Evolutionary conservation across 495 filamentous ascomycete genomes (phyloP), one percentile per base, ranked within the genome.

Genomic region (Mycothermus thermophilus): DNA sequence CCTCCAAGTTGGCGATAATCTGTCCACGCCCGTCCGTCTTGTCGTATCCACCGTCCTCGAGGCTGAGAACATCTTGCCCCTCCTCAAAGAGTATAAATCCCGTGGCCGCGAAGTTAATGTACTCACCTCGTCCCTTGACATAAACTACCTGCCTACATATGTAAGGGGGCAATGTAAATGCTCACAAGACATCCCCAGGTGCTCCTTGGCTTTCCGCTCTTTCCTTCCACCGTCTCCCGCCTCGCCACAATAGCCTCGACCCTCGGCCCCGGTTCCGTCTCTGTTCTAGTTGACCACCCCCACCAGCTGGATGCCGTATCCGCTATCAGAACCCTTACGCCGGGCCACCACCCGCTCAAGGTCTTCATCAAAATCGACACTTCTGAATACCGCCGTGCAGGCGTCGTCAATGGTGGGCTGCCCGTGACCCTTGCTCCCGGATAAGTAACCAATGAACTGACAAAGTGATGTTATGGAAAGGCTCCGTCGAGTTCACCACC

Each of bases 311-410:
- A 52, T 2, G 41, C 54, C 22, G 53, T 79, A 2, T 30, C 53
- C 1, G 27, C 47, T 1, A 60, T 76, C 27, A 39, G 48, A 24
- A 37, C 46, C 4, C 27, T 51, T 2, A n/a, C n/a, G n/a, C n/a
- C n/a, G n/a, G n/a, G 44, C 70, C 1, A 19, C 1, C 57, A 65
- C 39, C 43, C 63, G 0, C 68, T 67, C 10, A 57, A 60, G 6
- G 52, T 82, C 27, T 87, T 78, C 49, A 55, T 90, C 43, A 92
- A 90, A 40, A 69, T 93, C 10, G 82, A 93, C 52, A 75, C 78
- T 8, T 80, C 80, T 11, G n/a, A n/a, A n/a, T 77, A 77, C 52
- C 70, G 75, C 50, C 79, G 85, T 3, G 83, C 83, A 1, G 85
- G 85, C 18, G 57, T 87, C n/a, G n/a, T n/a, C n/a, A n/a, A n/a